phyloP scores from a whole-genome alignment of 192 early-diverging fungal genomes.

The Podila epigama region DNA sequence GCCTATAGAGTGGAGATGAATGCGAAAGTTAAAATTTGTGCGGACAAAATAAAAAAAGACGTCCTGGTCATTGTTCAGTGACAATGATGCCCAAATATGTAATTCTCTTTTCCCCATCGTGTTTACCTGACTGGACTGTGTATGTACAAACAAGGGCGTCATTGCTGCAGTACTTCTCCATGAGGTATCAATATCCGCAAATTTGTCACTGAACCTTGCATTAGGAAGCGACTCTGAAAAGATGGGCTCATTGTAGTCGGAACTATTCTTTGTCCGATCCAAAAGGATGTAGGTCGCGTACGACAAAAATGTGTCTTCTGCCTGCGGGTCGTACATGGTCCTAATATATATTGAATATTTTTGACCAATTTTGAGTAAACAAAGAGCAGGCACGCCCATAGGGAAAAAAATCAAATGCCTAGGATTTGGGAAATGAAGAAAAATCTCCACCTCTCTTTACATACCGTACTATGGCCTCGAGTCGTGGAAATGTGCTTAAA shows the following conservation, averaged over 20 bases:
- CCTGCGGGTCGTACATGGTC: conserved; percentile 66
- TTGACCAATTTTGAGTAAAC: too few relatives aligned
- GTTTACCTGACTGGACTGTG: conserved; percentile 53
- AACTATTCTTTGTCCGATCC: conserved; percentile 63
- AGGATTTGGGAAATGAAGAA: too few relatives aligned
- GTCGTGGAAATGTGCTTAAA: conserved; percentile 34
- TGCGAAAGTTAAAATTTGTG: neutral
- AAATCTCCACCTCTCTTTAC: neutral
- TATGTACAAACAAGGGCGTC: conserved; percentile 67
- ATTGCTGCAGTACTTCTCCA: conserved; percentile 60
- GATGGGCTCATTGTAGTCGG: conserved; percentile 65
- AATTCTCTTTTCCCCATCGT: neutral
- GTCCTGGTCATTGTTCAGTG: neutral
- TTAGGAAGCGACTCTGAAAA: conserved; percentile 71
- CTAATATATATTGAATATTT: conserved; percentile 14
- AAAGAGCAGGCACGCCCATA: too few relatives aligned
- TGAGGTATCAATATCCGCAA: conserved; percentile 66
- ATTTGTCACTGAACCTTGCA: conserved; percentile 66
- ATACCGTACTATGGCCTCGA: conserved; percentile 53
- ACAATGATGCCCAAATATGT: neutral
- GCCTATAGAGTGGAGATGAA: neutral
- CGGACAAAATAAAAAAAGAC: neutral
- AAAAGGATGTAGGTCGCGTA: conserved; percentile 68
- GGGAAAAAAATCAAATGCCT: too few relatives aligned
- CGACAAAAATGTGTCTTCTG: conserved; percentile 68